phyloP scores from a whole-genome alignment of 2,329 filamentous ascomycete genomes.

The Trichoderma harzianum region DNA sequence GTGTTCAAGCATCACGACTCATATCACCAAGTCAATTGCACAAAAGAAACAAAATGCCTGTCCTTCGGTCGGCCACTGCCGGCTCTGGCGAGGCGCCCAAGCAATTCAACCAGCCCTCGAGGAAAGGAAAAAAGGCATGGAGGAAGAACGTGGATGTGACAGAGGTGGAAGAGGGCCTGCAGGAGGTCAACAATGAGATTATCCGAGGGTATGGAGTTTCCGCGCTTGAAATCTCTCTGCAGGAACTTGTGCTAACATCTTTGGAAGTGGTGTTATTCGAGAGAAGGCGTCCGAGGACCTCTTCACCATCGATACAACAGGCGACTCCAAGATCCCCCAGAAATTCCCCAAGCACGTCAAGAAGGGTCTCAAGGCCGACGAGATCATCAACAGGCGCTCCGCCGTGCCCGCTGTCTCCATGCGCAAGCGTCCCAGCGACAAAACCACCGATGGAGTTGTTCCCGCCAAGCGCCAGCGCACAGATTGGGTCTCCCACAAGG shows the following conservation, averaged over 20 bases:
- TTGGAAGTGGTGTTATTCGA: constrained; percentile 70
- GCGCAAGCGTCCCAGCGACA: constrained; percentile 70
- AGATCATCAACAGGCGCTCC: constrained; percentile 84
- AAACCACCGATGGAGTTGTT: constrained; percentile 69
- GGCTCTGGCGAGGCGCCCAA: constrained; percentile 62
- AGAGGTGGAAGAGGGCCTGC: constrained; percentile 77
- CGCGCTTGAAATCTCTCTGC: neutral
- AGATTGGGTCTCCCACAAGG: constrained; percentile 79
- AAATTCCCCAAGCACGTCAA: constrained; percentile 63
- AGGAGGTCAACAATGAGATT: constrained; percentile 81
- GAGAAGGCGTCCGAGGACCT: constrained; percentile 82
- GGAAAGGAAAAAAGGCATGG: constrained; percentile 99
- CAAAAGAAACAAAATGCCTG: constrained; percentile 46
- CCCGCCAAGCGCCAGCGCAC: constrained; percentile 72
- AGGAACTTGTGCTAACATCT: constrained; percentile 20
- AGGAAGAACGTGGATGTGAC: constrained; percentile 95
- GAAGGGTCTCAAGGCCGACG: constrained; percentile 83
- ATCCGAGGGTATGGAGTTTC: constrained; percentile 71
- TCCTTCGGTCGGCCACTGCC: constrained; percentile 43
- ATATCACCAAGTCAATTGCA: neutral
- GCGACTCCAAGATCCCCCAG: constrained; percentile 63
- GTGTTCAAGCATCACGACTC: neutral
- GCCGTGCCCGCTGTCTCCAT: constrained; percentile 73
- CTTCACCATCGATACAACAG: constrained; percentile 76
- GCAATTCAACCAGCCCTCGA: constrained; percentile 81